Evolutionary conservation across 345 rosid genomes (phyloP), one percentile per base, ranked within the genome.

Genomic region (Luvunga scandens): DNA sequence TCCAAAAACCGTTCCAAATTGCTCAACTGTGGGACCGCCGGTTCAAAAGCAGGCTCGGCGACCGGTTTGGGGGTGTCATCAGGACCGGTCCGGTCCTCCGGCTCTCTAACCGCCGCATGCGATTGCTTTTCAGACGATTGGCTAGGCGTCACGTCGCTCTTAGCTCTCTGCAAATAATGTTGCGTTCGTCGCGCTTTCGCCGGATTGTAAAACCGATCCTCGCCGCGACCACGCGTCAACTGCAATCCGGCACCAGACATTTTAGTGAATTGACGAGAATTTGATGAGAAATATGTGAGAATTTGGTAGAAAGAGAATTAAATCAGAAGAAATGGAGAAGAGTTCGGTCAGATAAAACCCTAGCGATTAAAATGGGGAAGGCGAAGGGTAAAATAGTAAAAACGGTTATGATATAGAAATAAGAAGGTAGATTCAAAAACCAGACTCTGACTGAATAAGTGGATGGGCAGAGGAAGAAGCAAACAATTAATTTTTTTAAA

Each of bases 241-340:
- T 84, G 85, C 84, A 88, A 78, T 68, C 90, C 92, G 5, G 87
- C 28, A 19, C 92, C 87, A 34, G 85, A 80, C 93, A 91, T 91
- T 30, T 80, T 76, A 57, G 66, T 66, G 64, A 42, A 22, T 42
- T 25, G 53, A 42, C 27, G 33, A 45, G 12, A 24, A 33, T 36
- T 22, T 21, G 18, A 18, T 33, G 39, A 25, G 66, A 62, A 57
- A 16, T 19, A 3, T 45, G 16, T 38, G 50, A 36, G 16, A 34
- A 33, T 22, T 67, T 22, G 28, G 71, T 22, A 24, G 48, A 25
- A 60, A 27, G 57, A 28, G 69, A 77, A 77, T 42, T 31, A 4
- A 70, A 78, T 77, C 73, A 72, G 59, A 61, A 71, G 57, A 31
- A 34, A 70, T 7, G 71, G 48, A 28, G 27, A 25, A 77, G 67